Evolutionary conservation across 2,329 filamentous ascomycete genomes (phyloP), one percentile per base, ranked within the genome.

Genomic region (Phaeoacremonium minimum): DNA sequence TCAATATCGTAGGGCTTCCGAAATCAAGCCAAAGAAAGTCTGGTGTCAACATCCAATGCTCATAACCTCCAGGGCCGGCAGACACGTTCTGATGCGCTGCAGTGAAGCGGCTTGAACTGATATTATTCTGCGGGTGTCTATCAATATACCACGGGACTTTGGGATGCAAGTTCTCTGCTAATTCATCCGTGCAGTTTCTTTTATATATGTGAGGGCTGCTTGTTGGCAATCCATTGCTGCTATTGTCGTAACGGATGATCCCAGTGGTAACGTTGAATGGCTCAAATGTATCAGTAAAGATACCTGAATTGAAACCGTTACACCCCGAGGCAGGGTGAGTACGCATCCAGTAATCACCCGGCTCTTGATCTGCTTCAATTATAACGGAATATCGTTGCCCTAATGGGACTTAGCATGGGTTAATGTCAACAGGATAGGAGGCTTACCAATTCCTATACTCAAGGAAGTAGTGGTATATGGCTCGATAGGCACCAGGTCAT

Each of bases 401-500:
- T 20, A 62, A 52, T 17, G 31, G 22, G 22, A 26, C n/a, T 9
- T 15, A n/a, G 14, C 3, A 7, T 30, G 28, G 28, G 28, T 3
- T 15, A 30, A 30, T n/a, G 28, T 15, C 16, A 30, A 7, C n/a
- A 30, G 7, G 28, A 15, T 14, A 7, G 7, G 6, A 15, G n/a
- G 17, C 36, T 14, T 30, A 31, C 36, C 41, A 6, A 43, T 35
- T 9, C 31, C 41, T 6, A 43, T 38, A n/a, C 22, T 41, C 15
- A 43, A 73, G 3, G 30, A 30, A 6, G 34, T 37, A 4, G 41
- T 40, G 7, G 19, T 32, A 15, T 43, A 43, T 2, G 73, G 72
- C 35, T 60, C 46, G 36, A 71, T 51, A 0, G 64, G 57, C 3
- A 71, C 65, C 26, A 69, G 64, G 42, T 73, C 70, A 33, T 58